phyloP scores from a whole-genome alignment of 345 rosid genomes.

The Erysimum cheiranthoides region DNA sequence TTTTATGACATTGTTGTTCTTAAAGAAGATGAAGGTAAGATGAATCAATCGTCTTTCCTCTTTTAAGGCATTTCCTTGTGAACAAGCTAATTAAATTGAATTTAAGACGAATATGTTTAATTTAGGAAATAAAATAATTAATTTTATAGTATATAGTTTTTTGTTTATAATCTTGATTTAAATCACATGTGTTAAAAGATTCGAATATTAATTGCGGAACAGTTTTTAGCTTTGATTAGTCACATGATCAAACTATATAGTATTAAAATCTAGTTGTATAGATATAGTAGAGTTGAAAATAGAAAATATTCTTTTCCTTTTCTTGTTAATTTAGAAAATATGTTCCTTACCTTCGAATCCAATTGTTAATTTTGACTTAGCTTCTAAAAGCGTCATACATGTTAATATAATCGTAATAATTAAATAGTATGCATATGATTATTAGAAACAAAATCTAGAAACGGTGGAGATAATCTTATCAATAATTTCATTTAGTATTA shows the following conservation, averaged over 20 bases:
- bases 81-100: conserved; percentile 37
- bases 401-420: not conserved
- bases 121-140: not conserved
- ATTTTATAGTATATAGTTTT: not conserved
- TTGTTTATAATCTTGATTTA: not conserved
- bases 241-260: not conserved
- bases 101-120: not conserved
- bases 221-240: conserved; percentile 14
- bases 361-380: conserved; percentile 27
- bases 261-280: not conserved
- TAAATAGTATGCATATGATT: not conserved
- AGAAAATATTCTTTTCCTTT: conserved; percentile 38
- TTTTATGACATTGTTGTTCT: conserved; percentile 42
- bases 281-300: conserved; percentile 29
- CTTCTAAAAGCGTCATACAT: conserved; percentile 29
- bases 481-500: not conserved
- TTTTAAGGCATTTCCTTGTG: conserved; percentile 45
- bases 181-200: conserved; percentile 27
- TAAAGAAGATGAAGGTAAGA: conserved; percentile 28
- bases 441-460: conserved; percentile 15
- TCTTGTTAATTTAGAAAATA: conserved; percentile 37
- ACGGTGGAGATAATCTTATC: not conserved
- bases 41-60: conserved; percentile 47
- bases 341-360: conserved; percentile 44
- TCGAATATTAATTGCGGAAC: conserved; percentile 38